Percentiles rank a stretch among this genome's conserved stretches.
Conservation (phyloP, 2,329 filamentous ascomycete genomes). For the Paramyrothecium sp. region DNA sequence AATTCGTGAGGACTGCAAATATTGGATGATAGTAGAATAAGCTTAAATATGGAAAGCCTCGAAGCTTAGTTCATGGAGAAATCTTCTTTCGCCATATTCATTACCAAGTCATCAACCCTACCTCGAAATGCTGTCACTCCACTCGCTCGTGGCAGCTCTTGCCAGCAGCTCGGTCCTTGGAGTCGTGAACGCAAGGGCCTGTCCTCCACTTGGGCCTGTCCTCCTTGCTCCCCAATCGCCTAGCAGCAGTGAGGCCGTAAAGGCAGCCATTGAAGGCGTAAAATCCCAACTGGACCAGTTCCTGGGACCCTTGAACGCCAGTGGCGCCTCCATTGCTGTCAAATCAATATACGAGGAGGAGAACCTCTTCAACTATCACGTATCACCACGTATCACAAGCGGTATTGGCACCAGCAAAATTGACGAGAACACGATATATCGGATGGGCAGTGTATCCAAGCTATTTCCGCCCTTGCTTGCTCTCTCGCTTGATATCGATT, state of each 20-base stretch:
- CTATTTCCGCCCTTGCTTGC: slow-evolving; percentile 28
- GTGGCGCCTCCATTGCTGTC: slow-evolving; percentile 36
- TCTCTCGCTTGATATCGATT: slow-evolving; percentile 24
- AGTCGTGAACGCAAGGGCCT: slow-evolving; percentile 25
- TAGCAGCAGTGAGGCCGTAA: slow-evolving; percentile 23
- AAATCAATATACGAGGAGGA: slow-evolving; percentile 39
- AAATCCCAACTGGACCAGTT: slow-evolving; percentile 19
- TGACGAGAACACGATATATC: slow-evolving; percentile 29
- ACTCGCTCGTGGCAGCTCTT: neutral
- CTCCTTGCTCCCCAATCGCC: slow-evolving; percentile 33
- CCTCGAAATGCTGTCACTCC: neutral
- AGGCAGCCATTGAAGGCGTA: slow-evolving; percentile 20
- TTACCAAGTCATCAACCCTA: neutral
- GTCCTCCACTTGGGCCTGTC: slow-evolving; percentile 40
- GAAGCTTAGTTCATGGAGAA: no score
- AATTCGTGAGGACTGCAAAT: no score
- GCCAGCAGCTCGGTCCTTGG: neutral
- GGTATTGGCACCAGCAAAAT: slow-evolving; percentile 21
- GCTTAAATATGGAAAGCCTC: no score
- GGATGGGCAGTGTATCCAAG: slow-evolving; percentile 33
- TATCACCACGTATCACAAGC: slow-evolving; percentile 27
- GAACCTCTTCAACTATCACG: slow-evolving; percentile 36
- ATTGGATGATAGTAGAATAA: no score
- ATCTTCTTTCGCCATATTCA: neutral
- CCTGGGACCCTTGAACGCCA: slow-evolving; percentile 25